Percentiles rank a stretch among this genome's conserved stretches.
These are phyloP conservation scores for Tylopilus rubrobrunneus DNA, from an alignment of 768 basidiomycete genomes.

Conservation along the genomic window DNA sequence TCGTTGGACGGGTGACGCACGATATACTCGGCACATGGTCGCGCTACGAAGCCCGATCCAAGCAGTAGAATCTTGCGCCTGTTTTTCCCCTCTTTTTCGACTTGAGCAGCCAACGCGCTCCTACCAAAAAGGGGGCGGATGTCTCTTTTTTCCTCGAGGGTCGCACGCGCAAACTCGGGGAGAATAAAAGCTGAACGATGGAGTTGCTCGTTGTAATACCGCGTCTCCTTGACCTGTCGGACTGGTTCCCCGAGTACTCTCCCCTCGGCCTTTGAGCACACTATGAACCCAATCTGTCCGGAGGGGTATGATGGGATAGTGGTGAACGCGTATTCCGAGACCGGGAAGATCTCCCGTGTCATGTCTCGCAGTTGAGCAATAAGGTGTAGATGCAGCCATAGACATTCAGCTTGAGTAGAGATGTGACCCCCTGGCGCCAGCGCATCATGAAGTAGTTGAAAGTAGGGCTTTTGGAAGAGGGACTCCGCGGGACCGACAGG, in stretches of 20 bases:
- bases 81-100: slow-evolving; percentile 49
- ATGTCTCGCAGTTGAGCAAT: slow-evolving; percentile 72
- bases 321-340: slow-evolving; percentile 86
- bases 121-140: slow-evolving; percentile 74
- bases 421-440: slow-evolving; percentile 88
- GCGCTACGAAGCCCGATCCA: slow-evolving; percentile 92
- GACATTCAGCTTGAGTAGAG: slow-evolving; percentile 92
- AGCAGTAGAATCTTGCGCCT: slow-evolving; percentile 70
- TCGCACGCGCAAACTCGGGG: slow-evolving; percentile 80
- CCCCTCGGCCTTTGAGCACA: slow-evolving; percentile 74
- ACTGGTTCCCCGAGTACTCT: slow-evolving; percentile 72
- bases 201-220: slow-evolving; percentile 81
- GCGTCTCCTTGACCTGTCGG: slow-evolving; percentile 63
- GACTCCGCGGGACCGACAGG: slow-evolving; percentile 93
- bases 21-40: slow-evolving; percentile 92
- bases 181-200: slow-evolving; percentile 83
- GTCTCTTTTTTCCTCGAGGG: slow-evolving; percentile 70
- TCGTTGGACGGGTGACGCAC: slow-evolving; percentile 74
- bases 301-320: slow-evolving; percentile 98
- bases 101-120: slow-evolving; percentile 42
- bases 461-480: slow-evolving; percentile 97
- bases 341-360: slow-evolving; percentile 71
- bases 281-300: slow-evolving; percentile 94
- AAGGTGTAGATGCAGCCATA: slow-evolving; percentile 89
- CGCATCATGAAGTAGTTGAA: slow-evolving; percentile 87